Conservation (phyloP, 108 stramenopile species). For the Pseudonitzschia multiseries region DNA sequence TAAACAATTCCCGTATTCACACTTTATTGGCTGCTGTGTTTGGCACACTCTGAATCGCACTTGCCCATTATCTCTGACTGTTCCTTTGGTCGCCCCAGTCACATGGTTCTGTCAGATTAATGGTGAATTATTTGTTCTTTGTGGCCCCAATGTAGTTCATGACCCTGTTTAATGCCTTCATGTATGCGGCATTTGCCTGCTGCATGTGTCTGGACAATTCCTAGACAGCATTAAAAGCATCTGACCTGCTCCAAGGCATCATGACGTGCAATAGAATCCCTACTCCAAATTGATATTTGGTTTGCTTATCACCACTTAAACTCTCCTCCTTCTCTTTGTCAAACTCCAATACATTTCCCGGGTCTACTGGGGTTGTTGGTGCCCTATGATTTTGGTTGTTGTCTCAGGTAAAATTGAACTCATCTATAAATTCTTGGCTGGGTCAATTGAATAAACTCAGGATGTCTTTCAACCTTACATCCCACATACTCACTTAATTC, state of each 20-base stretch:
- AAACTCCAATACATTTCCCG: background rate
- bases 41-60: background rate
- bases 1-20: background rate
- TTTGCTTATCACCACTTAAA: background rate
- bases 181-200: background rate
- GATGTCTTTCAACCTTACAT: constrained; percentile 25
- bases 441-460: constrained; percentile 24
- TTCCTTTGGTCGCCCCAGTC: background rate
- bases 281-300: background rate
- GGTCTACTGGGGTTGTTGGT: background rate
- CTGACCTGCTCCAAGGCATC: background rate
- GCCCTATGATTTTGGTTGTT: background rate
- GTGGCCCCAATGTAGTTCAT: background rate
- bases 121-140: background rate
- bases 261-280: background rate
- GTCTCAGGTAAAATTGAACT: no score
- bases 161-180: background rate
- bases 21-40: background rate
- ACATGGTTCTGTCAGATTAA: background rate
- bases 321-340: background rate
- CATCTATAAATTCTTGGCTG: constrained; percentile 40
- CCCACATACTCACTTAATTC: constrained; percentile 49
- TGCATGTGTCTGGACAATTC: background rate
- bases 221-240: background rate
- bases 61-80: background rate